phyloP scores from a whole-genome alignment of 2,329 filamentous ascomycete genomes.

The Cordyceps fumosorosea region DNA sequence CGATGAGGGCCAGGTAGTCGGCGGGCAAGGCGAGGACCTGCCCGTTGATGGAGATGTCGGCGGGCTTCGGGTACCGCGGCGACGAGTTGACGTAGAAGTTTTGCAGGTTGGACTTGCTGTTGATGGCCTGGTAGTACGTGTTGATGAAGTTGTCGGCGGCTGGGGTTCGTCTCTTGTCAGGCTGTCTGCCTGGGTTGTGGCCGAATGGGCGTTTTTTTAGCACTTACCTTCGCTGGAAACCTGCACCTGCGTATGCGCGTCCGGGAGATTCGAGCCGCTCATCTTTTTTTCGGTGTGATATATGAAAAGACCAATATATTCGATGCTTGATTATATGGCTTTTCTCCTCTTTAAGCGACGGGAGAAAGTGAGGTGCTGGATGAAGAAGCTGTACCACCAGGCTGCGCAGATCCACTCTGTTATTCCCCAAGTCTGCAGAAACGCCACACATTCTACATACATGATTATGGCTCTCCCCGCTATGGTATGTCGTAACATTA shows the following conservation, averaged over 20 bases:
- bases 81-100: conserved; percentile 65
- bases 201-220: background rate
- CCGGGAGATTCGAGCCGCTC: conserved; percentile 29
- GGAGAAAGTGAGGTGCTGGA: background rate
- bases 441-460: too few species aligned
- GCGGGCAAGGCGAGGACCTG: conserved; percentile 54
- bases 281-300: background rate
- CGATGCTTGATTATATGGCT: background rate
- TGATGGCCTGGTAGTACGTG: conserved; percentile 69
- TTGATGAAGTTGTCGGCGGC: conserved; percentile 67
- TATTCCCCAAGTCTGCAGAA: too few species aligned
- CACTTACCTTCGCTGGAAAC: conserved; percentile 40
- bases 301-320: background rate
- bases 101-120: conserved; percentile 53
- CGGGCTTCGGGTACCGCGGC: conserved; percentile 43
- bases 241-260: conserved; percentile 37
- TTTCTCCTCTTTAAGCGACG: background rate
- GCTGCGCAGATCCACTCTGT: conserved; percentile 1
- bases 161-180: conserved; percentile 24
- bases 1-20: conserved; percentile 63
- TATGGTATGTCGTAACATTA: too few species aligned
- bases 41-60: conserved; percentile 77
- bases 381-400: conserved; percentile 6
- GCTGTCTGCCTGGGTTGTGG: background rate
- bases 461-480: too few species aligned